Base-by-base conservation (phyloP, 2,329 filamentous ascomycete species). In the Ceratocystis colombiana region DNA sequence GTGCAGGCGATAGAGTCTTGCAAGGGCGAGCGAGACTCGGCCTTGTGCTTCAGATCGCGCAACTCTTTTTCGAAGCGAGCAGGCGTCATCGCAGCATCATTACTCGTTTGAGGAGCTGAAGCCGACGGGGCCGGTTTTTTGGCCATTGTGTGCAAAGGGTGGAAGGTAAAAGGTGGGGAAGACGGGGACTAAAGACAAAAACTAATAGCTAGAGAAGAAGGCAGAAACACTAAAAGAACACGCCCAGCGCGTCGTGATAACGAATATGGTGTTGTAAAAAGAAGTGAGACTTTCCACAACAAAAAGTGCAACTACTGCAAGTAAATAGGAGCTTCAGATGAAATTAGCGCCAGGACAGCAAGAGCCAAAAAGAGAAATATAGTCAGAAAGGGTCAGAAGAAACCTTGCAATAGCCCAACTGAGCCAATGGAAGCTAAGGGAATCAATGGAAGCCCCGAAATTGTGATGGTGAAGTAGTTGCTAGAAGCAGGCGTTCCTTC, bases 51-150 rank as follows among this genome's bases (percentile, higher is more conserved):
- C 12, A 85, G 77, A 45, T 75, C 71, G 69, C 79, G 76, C 65
- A 84, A 79, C 70, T 85, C 82, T 67, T 75, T 75, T 71, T 83
- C 80, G 70, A 83, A 83, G 62, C 76, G 76, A 68, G 81, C 76
- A n/a, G 79, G 78, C 3, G 79, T 80, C 71, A 79, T 77, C 48
- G 76, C 71, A 41, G 37, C 37, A 41, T 41, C 37, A 64, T 73
- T 69, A 15, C 73, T 67, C n/a, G 50, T 20, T 15, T 64, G 41
- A 44, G 68, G 50, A 6, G 22, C 59, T 37, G 59, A 37, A 46
- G 68, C 17, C 22, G 66, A 62, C 28, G 55, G 53, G 28, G 30
- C 17, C 30, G 53, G 20, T 33, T 50, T 37, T 53, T 67, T 66
- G 61, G 62, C 25, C 67, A 69, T 65, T 28, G 68, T 62, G 61